Evolutionary conservation across 768 basidiomycete genomes (phyloP), one percentile per base, ranked within the genome.

Genomic region (Lentinus tigrinus): DNA sequence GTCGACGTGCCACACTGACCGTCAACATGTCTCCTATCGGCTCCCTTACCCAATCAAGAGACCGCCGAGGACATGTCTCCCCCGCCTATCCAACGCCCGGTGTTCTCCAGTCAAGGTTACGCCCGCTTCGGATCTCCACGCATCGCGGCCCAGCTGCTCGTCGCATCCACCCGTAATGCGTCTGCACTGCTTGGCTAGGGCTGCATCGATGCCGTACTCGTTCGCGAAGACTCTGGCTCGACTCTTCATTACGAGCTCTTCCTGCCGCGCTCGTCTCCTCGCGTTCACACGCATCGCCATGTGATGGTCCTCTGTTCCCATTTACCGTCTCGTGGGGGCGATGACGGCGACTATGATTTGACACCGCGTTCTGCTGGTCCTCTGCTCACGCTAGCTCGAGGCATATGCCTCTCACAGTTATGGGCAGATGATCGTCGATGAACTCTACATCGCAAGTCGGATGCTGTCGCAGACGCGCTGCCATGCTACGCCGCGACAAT

Each of bases 201-300:
- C 31, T 37, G 36, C 23, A 6, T 31, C 36, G 26, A 57, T 52
- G 56, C 56, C 50, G 50, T 51, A 51, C 40, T 23, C 26, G 34
- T 34, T 26, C 9, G n/a, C 24, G 48, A 38, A 27, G 48, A 51
- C 28, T 36, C 23, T 4, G 31, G 17, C 34, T 14, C 42, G 36
- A 24, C 49, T 43, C 14, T 14, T 46, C 49, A 43, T 46, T 57
- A 46, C 44, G 50, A 51, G 34, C 34, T 28, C 37, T 23, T 47
- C 36, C 26, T 21, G 3, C 57, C 52, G 38, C 27, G 10, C n/a
- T 47, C 39, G 57, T 58, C 46, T 17, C 23, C 11, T 42, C 37
- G n/a, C 6, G 16, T 54, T 59, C 58, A 37, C 58, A 59, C 53
- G 43, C 21, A 17, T 4, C 42, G 24, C 34, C 58, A 59, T 58